Evolutionary conservation across 805 yeast species (phyloP), one percentile per base, ranked within the genome.

Genomic region (Sporopachydermia lactativora): DNA sequence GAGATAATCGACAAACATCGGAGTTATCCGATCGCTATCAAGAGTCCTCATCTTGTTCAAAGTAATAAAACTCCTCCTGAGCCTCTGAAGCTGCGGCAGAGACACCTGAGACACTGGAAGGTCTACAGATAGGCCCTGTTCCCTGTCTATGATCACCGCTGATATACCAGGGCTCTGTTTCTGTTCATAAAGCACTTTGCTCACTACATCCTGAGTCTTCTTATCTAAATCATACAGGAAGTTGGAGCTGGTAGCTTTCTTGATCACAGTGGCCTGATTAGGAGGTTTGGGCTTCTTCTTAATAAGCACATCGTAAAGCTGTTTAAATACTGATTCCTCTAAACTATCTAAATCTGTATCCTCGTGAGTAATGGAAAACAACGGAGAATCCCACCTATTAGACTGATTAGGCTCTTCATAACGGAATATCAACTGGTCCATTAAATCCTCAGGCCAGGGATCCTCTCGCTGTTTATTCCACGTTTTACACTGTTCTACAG

Each of bases 321-420:
- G n/a, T 34, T 35, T 14, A n/a, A 24, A 37, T 35, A n/a, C 19
- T 19, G 6, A 35, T 40, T 16, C 40, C 45, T 16, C 50, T 39
- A 16, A 38, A 40, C 15, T 37, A 38, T 40, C 36, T 2, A 92
- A 69, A 14, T 75, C 81, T 1, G 78, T 80, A 19, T 78, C 77
- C 39, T 71, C 75, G 50, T 64, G 70, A 3, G 76, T 70, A 1
- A 88, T 59, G 0, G 84, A 75, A 53, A 86, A 77, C 45, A 89
- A 61, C 4, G 98, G 98, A 3, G 94, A 75, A 53, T 92, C 98
- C 98, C 98, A 92, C 44, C 96, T 63, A 18, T 79, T 73, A 51
- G 73, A 72, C 19, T 77, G 75, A 53, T 84, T 81, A 1, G 98
- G 98, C 55, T 92, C 98, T 59, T 92, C 98, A 53, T 78, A 92